Base-by-base conservation (phyloP, 495 filamentous ascomycete species). In the Polyplosphaeria fusca region DNA sequence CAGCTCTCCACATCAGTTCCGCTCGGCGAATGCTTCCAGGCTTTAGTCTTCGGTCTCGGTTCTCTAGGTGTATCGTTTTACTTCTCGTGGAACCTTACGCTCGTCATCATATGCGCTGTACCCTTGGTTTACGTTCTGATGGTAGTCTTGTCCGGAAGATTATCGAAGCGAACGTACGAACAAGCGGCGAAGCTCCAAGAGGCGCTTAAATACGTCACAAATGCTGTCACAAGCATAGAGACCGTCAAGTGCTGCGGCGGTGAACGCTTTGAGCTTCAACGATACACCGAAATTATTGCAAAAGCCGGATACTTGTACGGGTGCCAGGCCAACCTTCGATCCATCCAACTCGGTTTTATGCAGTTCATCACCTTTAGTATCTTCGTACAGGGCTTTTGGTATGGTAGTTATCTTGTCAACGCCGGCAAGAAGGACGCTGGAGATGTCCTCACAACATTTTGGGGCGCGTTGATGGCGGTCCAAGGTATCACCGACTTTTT, bases 361-460 rank as follows among this genome's bases (percentile, higher is more conserved):
- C 84, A 85, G 39, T 77, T 95, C 60, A 80, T 88, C 72, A 85
- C 84, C 28, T 79, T 90, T 14, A 76, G 77, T 2, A 86, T 97
- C 72, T 96, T 97, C 52, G 86, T 95, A 0, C 82, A 90, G 61
- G 92, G 91, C 0, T 96, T 98, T 62, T 96, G 88, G 82, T 95
- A 90, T 68, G 91, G 91, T 0, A 81, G 83, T 46, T 70, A 77
- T 1, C 74, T 95, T 5, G 82, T 90, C 18, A 70, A 70, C 11
- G 67, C 71, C 5, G 78, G 77, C 1, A 67, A 77, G 16, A 71
- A 82, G 35, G 77, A 77, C 13, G 73, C 89, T 0, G 91, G 86
- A 5, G 76, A 84, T 43, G 82, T 96, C 16, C 67, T 96, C 40
- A 91, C 89, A 2, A 87, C 89, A 0, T 95, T 96, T 58, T 94